Evolutionary conservation across 2,329 filamentous ascomycete genomes (phyloP), one percentile per base, ranked within the genome.

Genomic region (Aspergillus bombycis): DNA sequence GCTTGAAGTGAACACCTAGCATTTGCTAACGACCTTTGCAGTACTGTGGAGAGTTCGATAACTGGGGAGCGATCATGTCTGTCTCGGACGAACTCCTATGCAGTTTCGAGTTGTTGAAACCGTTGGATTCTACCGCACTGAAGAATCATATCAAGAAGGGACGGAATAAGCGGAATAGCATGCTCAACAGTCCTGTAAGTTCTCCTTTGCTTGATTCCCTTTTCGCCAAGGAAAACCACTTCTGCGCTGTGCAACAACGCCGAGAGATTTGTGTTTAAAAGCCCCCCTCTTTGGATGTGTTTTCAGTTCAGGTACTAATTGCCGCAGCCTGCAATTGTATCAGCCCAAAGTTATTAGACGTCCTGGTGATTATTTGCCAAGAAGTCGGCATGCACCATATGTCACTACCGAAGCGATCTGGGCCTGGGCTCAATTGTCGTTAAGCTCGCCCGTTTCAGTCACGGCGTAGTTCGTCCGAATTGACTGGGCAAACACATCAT

Each of bases 61-160:
- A 99, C 68, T 98, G 95, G 93, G 95, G 95, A 23, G 95, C 95
- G 16, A 94, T 98, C 69, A 99, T 99, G 95, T 97, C 94, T 2
- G 95, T 99, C 26, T 97, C 93, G 1, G 88, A 88, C 16, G 95
- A 98, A 78, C 81, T 99, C 58, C 87, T 99, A 1, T 99, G 95
- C 81, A 97, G 94, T 76, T 99, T 99, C 75, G 95, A 99, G 80
- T 85, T 99, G 19, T 85, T 99, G 65, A 99, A 99, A 79, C 95
- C 95, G 9, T 85, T 99, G 54, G 95, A 99, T 79, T 97, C 94
- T 14, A 96, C 92, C 72, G 94, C 94, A 38, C 84, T 99, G 66
- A 99, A 99, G 86, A 97, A 91, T 71, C 95, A 99, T 76, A 99
- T 99, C 80, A 99, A 99, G 84, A 98, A 97, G 83, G 94, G 94